These are phyloP conservation scores for Priceomyces haplophilus DNA, from an alignment of 805 yeast species.

Conservation along the genomic window DNA sequence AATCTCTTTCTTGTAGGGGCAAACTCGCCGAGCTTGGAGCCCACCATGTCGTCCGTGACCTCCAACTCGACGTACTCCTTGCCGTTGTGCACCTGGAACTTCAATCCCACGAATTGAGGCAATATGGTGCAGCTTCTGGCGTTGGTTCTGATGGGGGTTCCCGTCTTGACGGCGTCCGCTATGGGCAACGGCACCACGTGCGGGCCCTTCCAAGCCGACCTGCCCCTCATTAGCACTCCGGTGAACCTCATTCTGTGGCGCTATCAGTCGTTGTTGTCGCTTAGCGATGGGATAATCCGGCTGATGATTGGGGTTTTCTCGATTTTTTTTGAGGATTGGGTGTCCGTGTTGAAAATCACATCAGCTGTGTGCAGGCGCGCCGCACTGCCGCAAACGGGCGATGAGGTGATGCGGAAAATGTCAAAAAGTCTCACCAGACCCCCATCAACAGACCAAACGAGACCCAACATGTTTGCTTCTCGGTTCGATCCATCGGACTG, in stretches of 20 bases:
- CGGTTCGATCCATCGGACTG: conserved; percentile 54
- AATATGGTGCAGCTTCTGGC: conserved; percentile 92
- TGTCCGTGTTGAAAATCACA: too few species aligned
- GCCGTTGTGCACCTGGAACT: conserved; percentile 95
- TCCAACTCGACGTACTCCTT: conserved; percentile 87
- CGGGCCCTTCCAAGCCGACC: conserved; percentile 66
- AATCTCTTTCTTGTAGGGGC: conserved; percentile 91
- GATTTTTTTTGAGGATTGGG: too few species aligned
- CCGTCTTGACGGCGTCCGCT: conserved; percentile 73
- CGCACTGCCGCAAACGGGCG: too few species aligned
- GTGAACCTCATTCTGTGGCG: conserved; percentile 31
- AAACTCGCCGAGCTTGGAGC: conserved; percentile 90
- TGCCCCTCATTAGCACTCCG: conserved; percentile 24
- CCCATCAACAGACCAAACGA: too few species aligned
- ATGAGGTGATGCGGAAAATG: too few species aligned
- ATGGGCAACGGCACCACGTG: conserved; percentile 93
- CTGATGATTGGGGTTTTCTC: too few species aligned
- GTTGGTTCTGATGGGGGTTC: conserved; percentile 89
- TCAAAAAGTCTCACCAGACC: background rate
- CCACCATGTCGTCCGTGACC: conserved; percentile 94
- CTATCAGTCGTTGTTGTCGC: too few species aligned
- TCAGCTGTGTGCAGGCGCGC: too few species aligned
- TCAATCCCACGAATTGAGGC: conserved; percentile 93
- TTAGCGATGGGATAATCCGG: background rate
- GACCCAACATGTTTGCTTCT: conserved; percentile 55